Conservation (phyloP, 176 grass and related monocot species). For the Tillandsia fasciculata region DNA sequence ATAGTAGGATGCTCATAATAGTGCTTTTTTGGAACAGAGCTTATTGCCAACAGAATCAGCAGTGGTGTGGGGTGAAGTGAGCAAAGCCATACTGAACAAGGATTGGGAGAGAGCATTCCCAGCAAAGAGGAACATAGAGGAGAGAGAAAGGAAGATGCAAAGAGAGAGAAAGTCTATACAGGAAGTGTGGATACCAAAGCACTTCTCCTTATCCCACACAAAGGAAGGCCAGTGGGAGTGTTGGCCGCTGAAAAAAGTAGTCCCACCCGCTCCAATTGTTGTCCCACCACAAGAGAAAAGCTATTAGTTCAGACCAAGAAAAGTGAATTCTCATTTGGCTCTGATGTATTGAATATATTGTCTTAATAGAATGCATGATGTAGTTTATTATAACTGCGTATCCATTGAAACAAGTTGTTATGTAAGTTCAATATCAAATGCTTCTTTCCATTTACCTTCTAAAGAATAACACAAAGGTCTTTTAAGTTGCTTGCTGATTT, state of each 20-base stretch:
- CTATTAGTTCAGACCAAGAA: background rate
- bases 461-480: background rate
- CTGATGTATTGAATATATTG: too few species aligned
- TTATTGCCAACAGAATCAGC: conserved; percentile 44
- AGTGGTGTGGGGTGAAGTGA: conserved; percentile 64
- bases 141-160: conserved; percentile 46
- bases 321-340: too few species aligned
- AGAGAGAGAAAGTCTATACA: conserved; percentile 46
- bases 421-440: background rate
- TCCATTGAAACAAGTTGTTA: background rate
- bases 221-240: conserved; percentile 74
- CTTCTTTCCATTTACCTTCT: background rate
- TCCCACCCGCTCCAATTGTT: conserved; percentile 48
- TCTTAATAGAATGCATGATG: background rate
- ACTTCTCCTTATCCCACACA: conserved; percentile 56
- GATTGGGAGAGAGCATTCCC: conserved; percentile 65
- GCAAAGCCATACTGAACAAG: conserved; percentile 46
- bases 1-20: background rate
- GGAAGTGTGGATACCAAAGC: conserved; percentile 68
- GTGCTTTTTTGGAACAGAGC: conserved; percentile 20
- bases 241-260: conserved; percentile 35
- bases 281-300: conserved; percentile 18
- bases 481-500: too few species aligned
- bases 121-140: conserved; percentile 62
- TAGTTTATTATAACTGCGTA: background rate